Evolutionary conservation across 495 filamentous ascomycete species (phyloP).

Genomic region (Astrothelium macrocarpum): DNA sequence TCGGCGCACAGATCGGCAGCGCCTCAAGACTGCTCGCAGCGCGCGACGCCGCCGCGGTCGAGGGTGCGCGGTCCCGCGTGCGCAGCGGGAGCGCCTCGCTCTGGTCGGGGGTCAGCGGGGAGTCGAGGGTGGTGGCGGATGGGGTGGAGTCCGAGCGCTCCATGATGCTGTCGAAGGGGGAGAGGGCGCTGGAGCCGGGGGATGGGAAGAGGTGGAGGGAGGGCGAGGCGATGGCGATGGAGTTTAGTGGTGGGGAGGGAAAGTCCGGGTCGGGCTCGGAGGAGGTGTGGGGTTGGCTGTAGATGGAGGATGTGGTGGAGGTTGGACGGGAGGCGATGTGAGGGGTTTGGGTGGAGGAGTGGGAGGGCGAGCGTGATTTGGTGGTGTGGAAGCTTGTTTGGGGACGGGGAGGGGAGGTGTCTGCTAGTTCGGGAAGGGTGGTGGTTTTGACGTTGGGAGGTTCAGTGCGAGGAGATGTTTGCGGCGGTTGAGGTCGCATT

Average conservation of each 20-base stretch:
- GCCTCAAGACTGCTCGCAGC: background rate
- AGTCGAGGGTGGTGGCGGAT: conserved; percentile 3
- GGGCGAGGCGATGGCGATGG: conserved; percentile 2
- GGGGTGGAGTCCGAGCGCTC: background rate
- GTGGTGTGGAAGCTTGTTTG: background rate
- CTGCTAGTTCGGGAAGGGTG: background rate
- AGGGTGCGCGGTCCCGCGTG: background rate
- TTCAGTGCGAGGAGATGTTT: background rate
- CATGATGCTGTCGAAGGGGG: background rate
- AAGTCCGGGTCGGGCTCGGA: background rate
- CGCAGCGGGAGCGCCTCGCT: background rate
- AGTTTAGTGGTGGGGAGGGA: background rate
- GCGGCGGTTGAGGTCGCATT: background rate
- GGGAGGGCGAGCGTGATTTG: background rate
- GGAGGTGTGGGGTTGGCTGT: background rate
- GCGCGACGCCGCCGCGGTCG: background rate
- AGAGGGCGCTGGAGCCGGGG: background rate
- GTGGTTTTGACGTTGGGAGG: background rate
- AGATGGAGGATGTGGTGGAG: background rate
- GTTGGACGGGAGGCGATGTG: background rate
- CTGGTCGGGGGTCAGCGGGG: background rate
- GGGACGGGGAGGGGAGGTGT: background rate
- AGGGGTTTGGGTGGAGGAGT: conserved; percentile 5
- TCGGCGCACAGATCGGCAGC: background rate
- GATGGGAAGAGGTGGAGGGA: conserved; percentile 1